Evolutionary conservation across 225 moss, liverwort and hornwort species (phyloP), one percentile per base, ranked within the genome.

Genomic region (Straminergon stramineum): DNA sequence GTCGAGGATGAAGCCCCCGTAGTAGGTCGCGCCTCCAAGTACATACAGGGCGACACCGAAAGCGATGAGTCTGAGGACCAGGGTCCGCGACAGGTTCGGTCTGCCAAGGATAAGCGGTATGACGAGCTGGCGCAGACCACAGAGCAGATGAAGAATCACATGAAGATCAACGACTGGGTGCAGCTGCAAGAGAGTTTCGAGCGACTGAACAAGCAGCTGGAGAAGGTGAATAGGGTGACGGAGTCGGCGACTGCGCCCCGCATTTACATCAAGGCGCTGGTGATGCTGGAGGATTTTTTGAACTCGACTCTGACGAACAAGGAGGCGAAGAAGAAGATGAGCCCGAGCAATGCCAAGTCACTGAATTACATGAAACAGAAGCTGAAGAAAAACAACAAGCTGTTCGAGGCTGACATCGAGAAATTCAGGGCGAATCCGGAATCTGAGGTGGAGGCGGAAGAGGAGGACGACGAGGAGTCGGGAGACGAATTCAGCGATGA

Each of bases 301-400:
- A 95, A 93, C 55, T 88, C 87, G 81, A 92, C 97, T 30, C 84
- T 98, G 73, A 91, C 94, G 53, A 98, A 98, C 91, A 98, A 98
- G 93, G 98, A 98, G 93, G 95, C 95, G 35, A 98, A 98, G 93
- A 97, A 96, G 96, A 97, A 94, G 89, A 98, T 98, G 98, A 97
- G 97, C 89, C 94, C 94, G 24, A 98, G 97, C 95, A 98, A 98
- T 87, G 96, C 98, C 14, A 98, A 96, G 94, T 93, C 98, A 16
- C 66, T 98, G 88, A 98, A 97, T 91, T 98, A 96, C 91, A 98
- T 98, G 97, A 98, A 98, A 89, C 98, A 98, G 89, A 98, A 98
- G 87, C 83, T 98, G 86, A 98, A 97, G 89, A 98, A 97, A 85
- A 98, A 98, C 87, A 98, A 98, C 90, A 97, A 98, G 92, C 88